Evolutionary conservation across 331 rosid species (phyloP), one percentile per base, ranked within the genome.

Genomic region (Malus hybrid): DNA sequence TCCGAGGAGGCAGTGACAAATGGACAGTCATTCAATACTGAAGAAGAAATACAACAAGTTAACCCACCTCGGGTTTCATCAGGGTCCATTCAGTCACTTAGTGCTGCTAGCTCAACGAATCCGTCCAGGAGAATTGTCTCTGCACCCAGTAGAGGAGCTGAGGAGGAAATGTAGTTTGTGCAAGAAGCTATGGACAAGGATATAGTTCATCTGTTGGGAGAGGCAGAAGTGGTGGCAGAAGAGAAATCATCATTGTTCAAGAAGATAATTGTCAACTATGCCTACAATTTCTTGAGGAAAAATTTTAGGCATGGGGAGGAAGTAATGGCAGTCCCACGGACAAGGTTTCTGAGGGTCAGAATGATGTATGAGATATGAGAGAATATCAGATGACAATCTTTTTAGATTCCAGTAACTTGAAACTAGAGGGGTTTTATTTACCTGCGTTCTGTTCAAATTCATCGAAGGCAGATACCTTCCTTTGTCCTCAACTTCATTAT

Each of bases 191-290:
- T 66, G 86, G 42, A 7, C 42, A 7, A 36, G 42, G 42, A 3
- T 36, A 7, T 36, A 36, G 88, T 90, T 6, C 84, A 93, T 79
- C 78, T 89, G 75, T 50, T 90, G 44, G 93, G 89, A 11, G 93
- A 93, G 78, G 86, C 91, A 42, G 91, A 93, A 69, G 95, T 93
- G 44, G 81, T 87, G 14, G 96, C 98, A 5, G 76, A 80, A 7
- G 84, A 86, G 6, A 81, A 85, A 7, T 89, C 98, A 7, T 90
- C 97, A 4, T 64, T 89, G 33, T 48, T 93, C 7, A 93, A 87
- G 81, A 90, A 85, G 82, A 57, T 90, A 8, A 84, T 90, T 18
- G 87, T 93, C 34, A 86, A 90, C 72, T 77, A 85, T 78, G 84
- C 71, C 5, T 91, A 88, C 28, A 75, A 75, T 72, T 91, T 91